Evolutionary conservation across 2,329 filamentous ascomycete species (phyloP), one percentile per base, ranked within the genome.

Genomic region (Sarocladium strictum): DNA sequence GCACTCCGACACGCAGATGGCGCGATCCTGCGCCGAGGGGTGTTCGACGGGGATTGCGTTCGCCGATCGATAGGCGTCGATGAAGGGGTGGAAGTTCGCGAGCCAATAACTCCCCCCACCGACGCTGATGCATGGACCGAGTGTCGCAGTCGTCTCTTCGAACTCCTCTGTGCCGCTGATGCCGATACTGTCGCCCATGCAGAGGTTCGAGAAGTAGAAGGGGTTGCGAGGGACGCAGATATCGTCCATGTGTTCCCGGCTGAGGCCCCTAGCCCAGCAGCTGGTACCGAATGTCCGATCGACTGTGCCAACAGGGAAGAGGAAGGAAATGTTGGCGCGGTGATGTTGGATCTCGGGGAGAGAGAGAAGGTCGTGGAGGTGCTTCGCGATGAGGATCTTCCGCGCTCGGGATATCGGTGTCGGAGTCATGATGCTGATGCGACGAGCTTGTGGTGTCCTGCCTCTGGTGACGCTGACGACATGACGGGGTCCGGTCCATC

Each of bases 121-220:
- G 1, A 75, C 61, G 10, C 62, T 61, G 5, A 76, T 54, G 26
- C 70, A 72, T 0, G 73, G 73, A 0, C 73, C 73, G 6, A 76
- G 60, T 1, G 73, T 76, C 15, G 72, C 70, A 0, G 72, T 74
- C 33, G 63, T 66, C 33, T 73, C 70, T 1, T 67, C 63, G 53
- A 63, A 63, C 3, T 57, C 55, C 3, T 61, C 65, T 14, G 61
- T 62, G 1, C 65, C 65, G 5, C 55, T 59, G 14, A 71, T 63
- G 9, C 73, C 73, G 37, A 76, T 73, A 56, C 72, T 75, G 50
- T 76, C 73, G 2, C 73, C 73, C 72, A 76, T 76, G 53, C 71
- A 70, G 2, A 69, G 72, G n/a, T 58, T 66, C 35, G 61, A 58
- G 58, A 74, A 76, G 57, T 66, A 71, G 47, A 72, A 75, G 1